Conservation (phyloP, 2,329 filamentous ascomycete genomes). For the Arthrobotrys conoides region DNA sequence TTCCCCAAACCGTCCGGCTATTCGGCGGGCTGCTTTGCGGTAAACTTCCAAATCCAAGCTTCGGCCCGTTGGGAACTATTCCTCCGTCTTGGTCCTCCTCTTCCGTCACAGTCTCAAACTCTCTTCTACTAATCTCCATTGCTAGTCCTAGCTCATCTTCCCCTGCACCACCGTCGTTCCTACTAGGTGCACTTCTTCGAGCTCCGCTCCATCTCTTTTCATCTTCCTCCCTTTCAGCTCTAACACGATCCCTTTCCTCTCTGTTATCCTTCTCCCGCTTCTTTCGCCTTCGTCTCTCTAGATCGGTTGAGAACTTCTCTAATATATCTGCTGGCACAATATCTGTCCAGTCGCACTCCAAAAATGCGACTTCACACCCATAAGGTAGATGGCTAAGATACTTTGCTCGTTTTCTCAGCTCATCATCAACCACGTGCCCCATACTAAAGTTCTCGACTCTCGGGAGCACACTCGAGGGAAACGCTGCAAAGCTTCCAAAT, state of each 20-base stretch:
- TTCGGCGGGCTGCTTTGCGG: constrained; percentile 85
- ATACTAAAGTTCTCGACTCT: constrained; percentile 90
- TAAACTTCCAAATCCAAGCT: constrained; percentile 76
- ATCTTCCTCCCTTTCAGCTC: constrained; percentile 84
- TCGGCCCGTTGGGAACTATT: constrained; percentile 60
- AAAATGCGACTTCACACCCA: constrained; percentile 90
- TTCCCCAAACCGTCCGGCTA: constrained; percentile 92
- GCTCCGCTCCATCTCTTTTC: constrained; percentile 78
- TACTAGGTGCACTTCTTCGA: constrained; percentile 71
- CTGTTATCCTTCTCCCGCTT: constrained; percentile 86
- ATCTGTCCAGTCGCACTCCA: constrained; percentile 96
- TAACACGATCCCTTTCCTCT: constrained; percentile 86
- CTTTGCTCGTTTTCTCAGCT: constrained; percentile 84
- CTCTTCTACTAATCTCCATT: constrained; percentile 66
- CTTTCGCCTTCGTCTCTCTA: constrained; percentile 80
- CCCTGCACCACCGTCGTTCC: constrained; percentile 41
- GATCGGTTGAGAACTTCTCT: constrained; percentile 81
- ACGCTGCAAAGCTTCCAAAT: constrained; percentile 84
- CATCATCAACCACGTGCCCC: constrained; percentile 88
- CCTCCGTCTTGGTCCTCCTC: constrained; percentile 44
- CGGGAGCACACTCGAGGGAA: constrained; percentile 87
- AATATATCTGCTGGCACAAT: constrained; percentile 82
- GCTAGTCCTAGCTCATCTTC: constrained; percentile 60
- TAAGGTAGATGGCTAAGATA: constrained; percentile 88
- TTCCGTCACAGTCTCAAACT: constrained; percentile 69